Conservation (phyloP, 1,139 yeast genomes). For the Pichia sp. region DNA sequence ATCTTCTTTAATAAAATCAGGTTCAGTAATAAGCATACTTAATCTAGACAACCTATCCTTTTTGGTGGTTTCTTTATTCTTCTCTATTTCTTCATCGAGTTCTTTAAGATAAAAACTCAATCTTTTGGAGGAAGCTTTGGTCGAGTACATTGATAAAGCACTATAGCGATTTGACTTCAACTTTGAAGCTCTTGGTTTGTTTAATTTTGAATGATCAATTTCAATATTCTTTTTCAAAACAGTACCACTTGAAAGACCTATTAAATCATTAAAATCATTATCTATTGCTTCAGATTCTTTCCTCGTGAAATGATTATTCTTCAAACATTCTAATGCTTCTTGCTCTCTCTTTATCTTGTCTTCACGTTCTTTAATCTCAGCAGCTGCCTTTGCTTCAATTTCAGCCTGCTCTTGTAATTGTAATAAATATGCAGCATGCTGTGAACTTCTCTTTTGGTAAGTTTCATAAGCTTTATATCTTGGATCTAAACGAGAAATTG, state of each 20-base stretch:
- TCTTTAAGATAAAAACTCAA: conserved; percentile 44
- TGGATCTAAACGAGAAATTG: conserved; percentile 70
- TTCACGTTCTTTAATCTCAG: conserved; percentile 29
- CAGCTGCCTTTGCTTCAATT: conserved; percentile 14
- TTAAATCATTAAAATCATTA: conserved; percentile 14
- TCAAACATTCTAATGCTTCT: conserved; percentile 10
- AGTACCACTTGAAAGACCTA: conserved; percentile 17
- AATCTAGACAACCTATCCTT: conserved; percentile 14
- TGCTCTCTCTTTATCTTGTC: conserved; percentile 13
- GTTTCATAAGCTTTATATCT: conserved; percentile 28
- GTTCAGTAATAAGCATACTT: conserved; percentile 14
- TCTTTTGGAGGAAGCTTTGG: conserved; percentile 59
- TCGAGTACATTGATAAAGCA: conserved; percentile 62
- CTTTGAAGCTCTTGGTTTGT: conserved; percentile 6
- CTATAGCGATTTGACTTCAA: conserved; percentile 56
- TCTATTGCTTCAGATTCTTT: conserved; percentile 11
- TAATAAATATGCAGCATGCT: conserved; percentile 22
- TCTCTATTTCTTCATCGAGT: conserved; percentile 29
- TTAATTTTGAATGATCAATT: neutral
- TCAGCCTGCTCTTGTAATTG: conserved; percentile 17
- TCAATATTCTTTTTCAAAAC: conserved; percentile 19
- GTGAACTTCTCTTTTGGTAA: conserved; percentile 26
- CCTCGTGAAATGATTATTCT: neutral
- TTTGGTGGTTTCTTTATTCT: conserved; percentile 19
- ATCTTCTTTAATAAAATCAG: conserved; percentile 9